Conservation (phyloP, 257 asterid genomes). For the Ehretia macrophylla region DNA sequence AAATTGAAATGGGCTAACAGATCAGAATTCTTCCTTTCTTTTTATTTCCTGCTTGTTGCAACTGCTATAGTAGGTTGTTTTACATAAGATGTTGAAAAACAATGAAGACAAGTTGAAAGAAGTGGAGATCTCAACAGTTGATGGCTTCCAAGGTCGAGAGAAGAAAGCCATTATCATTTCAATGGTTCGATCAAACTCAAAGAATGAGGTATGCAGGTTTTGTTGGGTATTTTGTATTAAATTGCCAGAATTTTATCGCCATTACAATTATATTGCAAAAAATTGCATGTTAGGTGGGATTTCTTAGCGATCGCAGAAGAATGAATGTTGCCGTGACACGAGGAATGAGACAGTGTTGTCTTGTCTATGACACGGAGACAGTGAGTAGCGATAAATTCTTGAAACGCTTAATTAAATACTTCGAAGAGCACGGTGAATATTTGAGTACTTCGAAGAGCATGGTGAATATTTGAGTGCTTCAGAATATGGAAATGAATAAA, state of each 20-base stretch:
- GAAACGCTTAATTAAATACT: conserved; percentile 73
- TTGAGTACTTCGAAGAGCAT: conserved; percentile 89
- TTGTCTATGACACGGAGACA: conserved; percentile 88
- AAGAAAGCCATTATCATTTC: no score
- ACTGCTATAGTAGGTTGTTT: conserved; percentile 57
- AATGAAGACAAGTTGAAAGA: conserved; percentile 79
- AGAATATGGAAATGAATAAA: no score
- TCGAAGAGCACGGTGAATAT: conserved; percentile 91
- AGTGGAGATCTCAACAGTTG: no score
- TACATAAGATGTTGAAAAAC: conserved; percentile 67
- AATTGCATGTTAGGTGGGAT: no score
- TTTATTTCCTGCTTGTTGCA: not conserved
- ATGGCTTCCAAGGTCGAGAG: no score
- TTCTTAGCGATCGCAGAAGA: conserved; percentile 84
- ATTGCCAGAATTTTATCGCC: not conserved
- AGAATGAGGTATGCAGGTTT: conserved; percentile 42
- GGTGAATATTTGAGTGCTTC: no score
- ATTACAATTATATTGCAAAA: conserved; percentile 5
- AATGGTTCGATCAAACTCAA: no score
- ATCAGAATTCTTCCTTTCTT: not conserved
- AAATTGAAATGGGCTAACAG: no score
- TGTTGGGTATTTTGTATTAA: not conserved
- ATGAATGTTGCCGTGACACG: conserved; percentile 98
- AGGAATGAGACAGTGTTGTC: conserved; percentile 90
- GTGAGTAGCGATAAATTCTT: no score